Percentiles rank a stretch among this genome's conserved stretches.
Evolutionary conservation across 164 flowering plant species (phyloP).

Genomic region (Saururus chinensis): DNA sequence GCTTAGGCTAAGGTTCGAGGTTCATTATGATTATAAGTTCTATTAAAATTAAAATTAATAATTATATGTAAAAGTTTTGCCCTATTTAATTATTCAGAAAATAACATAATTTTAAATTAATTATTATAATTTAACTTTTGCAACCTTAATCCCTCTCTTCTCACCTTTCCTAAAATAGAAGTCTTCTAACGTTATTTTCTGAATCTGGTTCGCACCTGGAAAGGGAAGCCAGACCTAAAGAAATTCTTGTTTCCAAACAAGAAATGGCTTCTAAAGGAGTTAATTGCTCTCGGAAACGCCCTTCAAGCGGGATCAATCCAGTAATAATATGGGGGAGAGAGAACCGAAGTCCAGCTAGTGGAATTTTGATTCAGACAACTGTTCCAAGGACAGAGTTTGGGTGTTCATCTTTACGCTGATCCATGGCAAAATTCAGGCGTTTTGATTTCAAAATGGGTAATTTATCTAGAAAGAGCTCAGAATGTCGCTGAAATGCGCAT

Average conservation of each 20-base stretch:
- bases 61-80: too few relatives aligned
- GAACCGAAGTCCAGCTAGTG: constrained; percentile 3
- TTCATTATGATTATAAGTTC: too few relatives aligned
- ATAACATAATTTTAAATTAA: too few relatives aligned
- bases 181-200: not conserved
- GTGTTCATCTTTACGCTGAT: not conserved
- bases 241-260: not conserved
- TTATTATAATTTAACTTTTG: too few relatives aligned
- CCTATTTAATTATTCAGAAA: too few relatives aligned
- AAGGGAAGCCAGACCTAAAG: not conserved
- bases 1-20: too few relatives aligned
- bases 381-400: not conserved
- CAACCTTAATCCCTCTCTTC: too few relatives aligned
- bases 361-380: not conserved
- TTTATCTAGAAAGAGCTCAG: too few relatives aligned
- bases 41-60: too few relatives aligned
- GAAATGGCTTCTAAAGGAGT: too few relatives aligned
- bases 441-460: not conserved
- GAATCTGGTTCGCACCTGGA: not conserved
- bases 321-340: not conserved
- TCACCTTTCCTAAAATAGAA: too few relatives aligned
- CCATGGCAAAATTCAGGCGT: not conserved
- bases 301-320: not conserved
- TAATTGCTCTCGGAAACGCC: not conserved
- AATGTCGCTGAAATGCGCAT: not conserved